Base-by-base conservation (phyloP, 257 asterid species). In the Paraleonurus japonicus region DNA sequence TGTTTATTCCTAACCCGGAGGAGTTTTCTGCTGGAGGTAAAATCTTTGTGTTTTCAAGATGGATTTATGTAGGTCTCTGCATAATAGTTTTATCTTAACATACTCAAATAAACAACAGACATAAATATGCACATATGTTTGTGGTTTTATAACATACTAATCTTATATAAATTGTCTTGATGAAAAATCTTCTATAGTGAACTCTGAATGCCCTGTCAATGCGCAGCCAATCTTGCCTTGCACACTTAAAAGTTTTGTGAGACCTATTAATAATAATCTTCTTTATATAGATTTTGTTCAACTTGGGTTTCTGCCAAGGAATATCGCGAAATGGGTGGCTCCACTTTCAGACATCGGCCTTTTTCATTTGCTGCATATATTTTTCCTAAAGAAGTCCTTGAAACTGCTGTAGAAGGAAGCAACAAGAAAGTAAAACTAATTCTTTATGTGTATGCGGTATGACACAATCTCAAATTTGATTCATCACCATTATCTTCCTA, bases 341-440 rank as follows among this genome's bases (percentile, higher is more conserved):
- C 89, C 92, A 74, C 87, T 89, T n/a, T 80, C 92, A 19, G 96
- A 89, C 80, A 74, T 28, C 53, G 95, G 90, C 71, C 79, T 84
- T 65, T 92, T 74, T 80, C 90, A 58, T 92, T 92, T 82, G 88
- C 98, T 70, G 98, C 95, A 27, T 88, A 81, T 80, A 84, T 92
- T 74, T 71, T 77, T 70, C 90, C 95, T 33, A 84, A 81, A 73
- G 96, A 92, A 78, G 90, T 87, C 81, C 98, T 89, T 76, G 78
- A 73, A 76, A 82, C 95, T 81, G 96, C 92, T 82, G 79, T 88
- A 67, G 96, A 88, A 84, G 96, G 96, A 85, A 89, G 81, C 81
- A 65, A 57, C 77, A 85, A 70, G 84, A 90, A 84, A 87, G 86
- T 85, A 41, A 77, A 81, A 73, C 74, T 89, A 78, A 80, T 85